phyloP scores from a whole-genome alignment of 2,329 filamentous ascomycete species.

The Bipolaris sorokiniana region DNA sequence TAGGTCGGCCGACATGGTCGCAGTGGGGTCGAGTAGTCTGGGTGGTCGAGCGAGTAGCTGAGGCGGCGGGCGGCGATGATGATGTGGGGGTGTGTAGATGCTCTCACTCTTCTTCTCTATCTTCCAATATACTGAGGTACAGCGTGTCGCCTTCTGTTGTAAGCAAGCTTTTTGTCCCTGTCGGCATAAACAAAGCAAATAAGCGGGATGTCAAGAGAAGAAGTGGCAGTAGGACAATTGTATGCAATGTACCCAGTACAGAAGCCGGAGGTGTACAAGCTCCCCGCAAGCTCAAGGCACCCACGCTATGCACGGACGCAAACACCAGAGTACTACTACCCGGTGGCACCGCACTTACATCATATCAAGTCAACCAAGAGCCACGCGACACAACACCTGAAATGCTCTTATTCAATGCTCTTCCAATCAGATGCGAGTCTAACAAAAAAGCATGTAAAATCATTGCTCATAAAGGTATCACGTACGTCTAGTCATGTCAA shows the following conservation, averaged over 20 bases:
- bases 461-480: slow-evolving; percentile 8
- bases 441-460: background rate
- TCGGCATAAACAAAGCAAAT: background rate
- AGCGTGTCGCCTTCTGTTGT: background rate
- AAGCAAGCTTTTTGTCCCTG: background rate
- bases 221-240: slow-evolving; percentile 12
- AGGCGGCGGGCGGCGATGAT: slow-evolving; percentile 23
- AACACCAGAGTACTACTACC: slow-evolving; percentile 5
- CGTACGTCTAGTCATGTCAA: slow-evolving; percentile 1
- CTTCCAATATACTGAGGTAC: background rate
- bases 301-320: slow-evolving; percentile 24
- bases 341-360: slow-evolving; percentile 18
- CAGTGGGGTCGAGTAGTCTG: slow-evolving; percentile 7
- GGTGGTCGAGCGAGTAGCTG: slow-evolving; percentile 9
- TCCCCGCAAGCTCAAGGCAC: slow-evolving; percentile 36
- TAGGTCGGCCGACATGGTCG: slow-evolving; percentile 42
- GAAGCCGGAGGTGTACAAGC: slow-evolving; percentile 24
- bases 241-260: slow-evolving; percentile 6
- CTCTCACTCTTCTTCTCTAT: background rate
- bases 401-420: background rate
- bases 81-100: slow-evolving; percentile 26
- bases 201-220: background rate
- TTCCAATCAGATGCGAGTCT: background rate
- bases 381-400: background rate
- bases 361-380: background rate